Base-by-base conservation (phyloP, 345 rosid genomes). In the Streptanthus diversifolius region DNA sequence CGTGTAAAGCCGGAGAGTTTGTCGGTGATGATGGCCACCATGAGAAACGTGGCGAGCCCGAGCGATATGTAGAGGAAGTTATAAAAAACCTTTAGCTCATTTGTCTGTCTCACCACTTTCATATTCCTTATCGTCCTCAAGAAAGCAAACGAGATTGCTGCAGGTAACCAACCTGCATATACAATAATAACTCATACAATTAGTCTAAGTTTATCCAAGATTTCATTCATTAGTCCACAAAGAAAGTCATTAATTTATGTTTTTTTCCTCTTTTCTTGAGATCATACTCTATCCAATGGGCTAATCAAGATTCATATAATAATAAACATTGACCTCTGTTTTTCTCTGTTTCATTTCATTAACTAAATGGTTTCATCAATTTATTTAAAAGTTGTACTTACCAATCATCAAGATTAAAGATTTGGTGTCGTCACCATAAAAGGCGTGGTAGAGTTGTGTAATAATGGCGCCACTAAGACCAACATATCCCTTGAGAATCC, bases 381-480 rank as follows among this genome's bases (percentile, higher is more conserved):
- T 49, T 32, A 18, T 25, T 44, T 5, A 44, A 3, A 62, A 14
- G 5, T 29, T 39, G 54, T 49, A 37, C 73, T 30, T 65, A 76
- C 85, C 84, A 8, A 83, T 77, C 27, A 83, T 43, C 77, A 83
- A 63, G 71, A 85, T 85, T 10, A 83, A 77, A 18, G 79, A 55
- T 39, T 72, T 69, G 3, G 82, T 65, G 59, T 80, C 69, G 11
- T 83, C 78, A 2, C 84, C 87, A 43, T 85, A 71, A n/a, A 85
- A 29, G 25, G 83, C 87, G 71, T 69, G 89, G 65, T 44, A 85
- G 7, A 85, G 55, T 33, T 82, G 85, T 2, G 85, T 80, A 54
- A 85, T 49, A 49, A 85, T 83, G 25, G 89, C 87, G 13, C 89
- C 89, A 36, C 87, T 82, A 12, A 83, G 70, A 49, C 89, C 87